Base-by-base conservation (phyloP, 2,329 filamentous ascomycete species). In the Phyllosticta citribraziliensis region DNA sequence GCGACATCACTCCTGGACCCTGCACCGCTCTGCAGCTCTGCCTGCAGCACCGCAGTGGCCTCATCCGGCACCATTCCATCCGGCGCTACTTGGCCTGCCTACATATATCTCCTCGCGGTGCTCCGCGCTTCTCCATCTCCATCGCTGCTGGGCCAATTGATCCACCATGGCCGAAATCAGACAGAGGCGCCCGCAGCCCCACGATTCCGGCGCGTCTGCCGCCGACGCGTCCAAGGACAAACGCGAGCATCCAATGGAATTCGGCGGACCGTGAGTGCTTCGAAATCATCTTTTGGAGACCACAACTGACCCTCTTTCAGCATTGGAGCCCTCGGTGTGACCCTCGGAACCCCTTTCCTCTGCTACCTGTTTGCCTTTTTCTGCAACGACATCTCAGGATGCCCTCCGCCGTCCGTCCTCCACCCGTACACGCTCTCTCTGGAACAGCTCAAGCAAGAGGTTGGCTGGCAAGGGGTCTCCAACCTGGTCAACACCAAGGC, bases 351-450 rank as follows among this genome's bases (percentile, higher is more conserved):
- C 0, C 93, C 93, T 0, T 63, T 91, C 52, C 81, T 92, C 65
- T 83, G 91, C 67, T 96, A 94, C 76, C 72, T 86, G 67, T 87
- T 93, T 70, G 82, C 86, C 55, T 96, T 97, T 71, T 79, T 88
- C 68, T 97, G 93, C 82, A 97, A 97, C 77, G 92, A 97, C 73
- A 79, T 95, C 65, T 88, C 90, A 9, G 93, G 94, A 62, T 97
- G 94, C 71, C 94, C 93, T 55, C 87, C 89, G 2, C 91, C 92
- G 3, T 91, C 89, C 3, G 80, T 93, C 9, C 81, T 96, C 47
- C 80, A 82, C 66, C 91, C 89, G 33, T 85, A 82, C 61, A 88
- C 83, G 9, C 76, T 96, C 63, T 85, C 85, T 52, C 77, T 91
- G 55, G 83, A 87, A 20, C 82, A 84, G 67, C 77, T 97, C 67